Conservation (phyloP, 2,329 filamentous ascomycete genomes). For the Xylaria sp. region DNA sequence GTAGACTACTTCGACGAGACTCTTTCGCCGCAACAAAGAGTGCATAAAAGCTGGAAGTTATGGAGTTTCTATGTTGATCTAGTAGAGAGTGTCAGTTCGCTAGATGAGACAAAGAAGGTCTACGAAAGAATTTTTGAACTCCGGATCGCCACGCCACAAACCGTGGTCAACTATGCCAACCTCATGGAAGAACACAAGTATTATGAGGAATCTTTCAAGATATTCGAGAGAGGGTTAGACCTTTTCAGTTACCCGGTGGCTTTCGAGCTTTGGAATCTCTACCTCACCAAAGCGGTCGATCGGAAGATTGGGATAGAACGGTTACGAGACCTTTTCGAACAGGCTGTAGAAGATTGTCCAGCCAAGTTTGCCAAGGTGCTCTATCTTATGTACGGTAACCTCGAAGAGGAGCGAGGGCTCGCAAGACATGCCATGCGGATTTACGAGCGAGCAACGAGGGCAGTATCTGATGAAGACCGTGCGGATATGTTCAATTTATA, state of each 20-base stretch:
- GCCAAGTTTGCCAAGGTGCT: conserved; percentile 95
- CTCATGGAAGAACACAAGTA: conserved; percentile 94
- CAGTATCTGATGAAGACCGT: conserved; percentile 92
- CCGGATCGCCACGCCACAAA: conserved; percentile 96
- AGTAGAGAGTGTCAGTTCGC: conserved; percentile 89
- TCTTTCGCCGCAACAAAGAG: conserved; percentile 90
- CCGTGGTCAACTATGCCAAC: conserved; percentile 98
- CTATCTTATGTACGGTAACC: conserved; percentile 97
- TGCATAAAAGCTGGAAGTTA: conserved; percentile 99
- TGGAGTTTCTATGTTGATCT: conserved; percentile 99
- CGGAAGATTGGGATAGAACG: conserved; percentile 96
- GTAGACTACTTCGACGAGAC: conserved; percentile 99
- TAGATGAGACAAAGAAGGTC: conserved; percentile 92
- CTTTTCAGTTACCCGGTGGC: conserved; percentile 99
- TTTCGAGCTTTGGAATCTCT: conserved; percentile 98
- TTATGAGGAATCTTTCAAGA: conserved; percentile 96
- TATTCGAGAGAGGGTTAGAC: conserved; percentile 94
- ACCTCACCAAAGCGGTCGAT: conserved; percentile 96
- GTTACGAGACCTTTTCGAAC: conserved; percentile 93
- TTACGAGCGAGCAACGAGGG: conserved; percentile 94
- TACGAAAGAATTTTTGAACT: conserved; percentile 99
- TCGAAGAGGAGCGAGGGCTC: conserved; percentile 94
- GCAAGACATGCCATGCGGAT: conserved; percentile 98
- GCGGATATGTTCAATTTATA: conserved; percentile 99
- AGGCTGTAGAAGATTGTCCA: conserved; percentile 93